Percentiles rank a stretch among this genome's conserved stretches.
phyloP scores from a whole-genome alignment of 1,139 yeast species.

The Blastobotrys petasosporus region DNA sequence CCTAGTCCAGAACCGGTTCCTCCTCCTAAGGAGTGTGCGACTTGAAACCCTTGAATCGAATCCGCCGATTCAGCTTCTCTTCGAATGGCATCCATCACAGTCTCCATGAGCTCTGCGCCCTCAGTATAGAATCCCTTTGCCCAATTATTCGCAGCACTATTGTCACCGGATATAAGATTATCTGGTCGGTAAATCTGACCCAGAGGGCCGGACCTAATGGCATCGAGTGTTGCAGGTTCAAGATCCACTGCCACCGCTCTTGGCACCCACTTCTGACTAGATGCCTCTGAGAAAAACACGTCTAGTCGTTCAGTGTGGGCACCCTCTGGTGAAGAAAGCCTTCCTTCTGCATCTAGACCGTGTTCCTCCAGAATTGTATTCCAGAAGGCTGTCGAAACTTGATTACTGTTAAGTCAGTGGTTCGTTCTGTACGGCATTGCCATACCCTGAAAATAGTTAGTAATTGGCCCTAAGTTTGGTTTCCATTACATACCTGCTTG shows the following conservation, averaged over 20 bases:
- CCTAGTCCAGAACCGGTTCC: slow-evolving; percentile 46
- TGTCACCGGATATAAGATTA: slow-evolving; percentile 40
- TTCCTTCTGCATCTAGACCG: slow-evolving; percentile 53
- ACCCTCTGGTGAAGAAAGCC: slow-evolving; percentile 32
- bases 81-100: slow-evolving; percentile 42
- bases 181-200: slow-evolving; percentile 44
- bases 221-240: slow-evolving; percentile 43
- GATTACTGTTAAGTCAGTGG: slow-evolving; percentile 42
- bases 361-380: slow-evolving; percentile 63
- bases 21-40: slow-evolving; percentile 44
- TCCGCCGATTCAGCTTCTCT: slow-evolving; percentile 44
- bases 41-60: slow-evolving; percentile 43
- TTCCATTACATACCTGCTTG: slow-evolving; percentile 42
- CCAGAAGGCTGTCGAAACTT: slow-evolving; percentile 67
- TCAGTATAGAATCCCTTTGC: slow-evolving; percentile 45
- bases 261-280: slow-evolving; percentile 40
- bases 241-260: slow-evolving; percentile 43
- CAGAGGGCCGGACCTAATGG: slow-evolving; percentile 39
- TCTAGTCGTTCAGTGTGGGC: slow-evolving; percentile 28
- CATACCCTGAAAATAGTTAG: slow-evolving; percentile 2
- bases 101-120: slow-evolving; percentile 42
- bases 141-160: slow-evolving; percentile 47
- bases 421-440: neutral
- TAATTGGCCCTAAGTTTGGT: neutral
- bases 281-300: slow-evolving; percentile 33